Percentiles rank a stretch among this genome's conserved stretches.
Conservation (phyloP, 1,139 yeast genomes). For the Suhomyces coccinellae region DNA sequence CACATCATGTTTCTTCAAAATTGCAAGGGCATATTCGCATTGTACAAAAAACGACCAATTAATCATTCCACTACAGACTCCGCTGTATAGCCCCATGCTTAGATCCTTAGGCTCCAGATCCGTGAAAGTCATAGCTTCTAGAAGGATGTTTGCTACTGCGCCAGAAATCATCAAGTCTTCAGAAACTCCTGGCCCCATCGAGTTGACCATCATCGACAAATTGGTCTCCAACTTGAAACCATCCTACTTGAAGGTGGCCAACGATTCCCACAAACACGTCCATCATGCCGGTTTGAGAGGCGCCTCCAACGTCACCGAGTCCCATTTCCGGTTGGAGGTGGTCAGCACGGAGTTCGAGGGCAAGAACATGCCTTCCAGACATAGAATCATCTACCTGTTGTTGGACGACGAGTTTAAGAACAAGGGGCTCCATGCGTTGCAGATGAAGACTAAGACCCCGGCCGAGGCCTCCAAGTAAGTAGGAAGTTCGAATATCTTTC, state of each 20-base stretch:
- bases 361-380: conserved; percentile 70
- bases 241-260: conserved; percentile 53
- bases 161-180: conserved; percentile 13
- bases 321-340: conserved; percentile 76
- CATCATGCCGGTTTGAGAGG: conserved; percentile 85
- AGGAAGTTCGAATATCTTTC: background rate
- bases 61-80: no score
- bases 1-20: no score
- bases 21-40: no score
- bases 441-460: conserved; percentile 78
- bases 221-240: conserved; percentile 52
- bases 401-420: conserved; percentile 70
- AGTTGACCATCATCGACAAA: conserved; percentile 48
- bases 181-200: conserved; percentile 50
- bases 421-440: conserved; percentile 86
- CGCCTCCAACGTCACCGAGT: conserved; percentile 72
- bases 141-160: conserved; percentile 8
- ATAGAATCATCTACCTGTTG: conserved; percentile 68
- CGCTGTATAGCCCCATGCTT: conserved; percentile 1
- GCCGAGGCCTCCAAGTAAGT: conserved; percentile 48
- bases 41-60: no score
- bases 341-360: conserved; percentile 74
- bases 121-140: background rate
- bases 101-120: conserved; percentile 1
- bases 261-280: conserved; percentile 87